Base-by-base conservation (phyloP, 805 yeast species). In the Sugiyamaella lignohabitans region DNA sequence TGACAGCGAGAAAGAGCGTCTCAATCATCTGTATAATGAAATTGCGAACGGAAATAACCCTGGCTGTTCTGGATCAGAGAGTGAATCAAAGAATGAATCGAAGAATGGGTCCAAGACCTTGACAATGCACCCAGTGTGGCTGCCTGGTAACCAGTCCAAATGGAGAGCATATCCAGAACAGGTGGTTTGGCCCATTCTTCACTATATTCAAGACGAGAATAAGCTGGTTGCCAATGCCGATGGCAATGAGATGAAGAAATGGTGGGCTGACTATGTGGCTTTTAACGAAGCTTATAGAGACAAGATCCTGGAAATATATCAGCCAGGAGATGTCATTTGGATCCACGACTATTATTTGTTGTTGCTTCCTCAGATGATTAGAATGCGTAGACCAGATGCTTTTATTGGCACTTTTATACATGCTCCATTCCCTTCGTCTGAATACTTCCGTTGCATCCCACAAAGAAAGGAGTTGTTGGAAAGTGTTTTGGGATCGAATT, bases 381-480 rank as follows among this genome's bases (percentile, higher is more conserved):
- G 95, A 54, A 80, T 82, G 84, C 79, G 76, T 58, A 71, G 83
- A 42, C 87, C 87, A 2, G 77, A 82, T 47, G 84, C 86, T 4
- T 71, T 71, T 51, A 83, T 89, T 53, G 93, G 91, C 11, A 78
- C 85, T 45, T 88, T 78, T 64, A 66, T 89, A 54, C 96, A 89
- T 63, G 76, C 87, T 2, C 96, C 97, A n/a, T 89, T 91, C 74
- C 96, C 97, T 10, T 81, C 95, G 21, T 82, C 88, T 16, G 99
- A 93, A 65, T 88, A 89, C 63, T 87, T 93, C 68, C 75, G 97
- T 52, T 85, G 95, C 55, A 66, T 94, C 30, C 81, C 96, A 34
- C 85, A 85, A 65, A 76, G 98, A 54, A 74, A 79, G 47, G 83
- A 85, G 59, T 69, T 93, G 42, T 72, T 93, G 49, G 95, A 87